Evolutionary conservation across 164 flowering plant genomes (phyloP).

Genomic region (Chimonanthus salicifolius): DNA sequence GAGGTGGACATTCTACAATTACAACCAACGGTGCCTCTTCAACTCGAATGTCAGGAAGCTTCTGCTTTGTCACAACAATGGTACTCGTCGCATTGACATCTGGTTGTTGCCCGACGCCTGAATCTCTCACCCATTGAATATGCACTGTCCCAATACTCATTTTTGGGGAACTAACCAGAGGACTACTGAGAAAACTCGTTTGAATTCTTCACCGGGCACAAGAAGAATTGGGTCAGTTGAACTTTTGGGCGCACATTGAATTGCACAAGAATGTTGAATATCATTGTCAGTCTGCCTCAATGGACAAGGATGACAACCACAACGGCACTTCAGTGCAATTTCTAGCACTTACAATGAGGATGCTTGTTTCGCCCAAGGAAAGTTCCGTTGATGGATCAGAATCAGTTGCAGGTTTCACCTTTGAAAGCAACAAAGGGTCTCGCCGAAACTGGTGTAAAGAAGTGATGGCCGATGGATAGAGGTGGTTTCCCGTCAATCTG

Average conservation of each 20-base stretch:
- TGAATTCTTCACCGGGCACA: conserved; percentile 82
- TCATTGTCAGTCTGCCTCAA: conserved; percentile 46
- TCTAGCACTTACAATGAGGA: conserved; percentile 62
- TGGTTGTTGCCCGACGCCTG: conserved; percentile 19
- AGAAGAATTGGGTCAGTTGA: conserved; percentile 34
- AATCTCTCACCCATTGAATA: conserved; percentile 65
- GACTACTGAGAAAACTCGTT: conserved; percentile 60
- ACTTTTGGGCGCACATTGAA: conserved; percentile 28
- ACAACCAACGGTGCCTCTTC: conserved; percentile 68
- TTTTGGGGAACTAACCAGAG: conserved; percentile 30
- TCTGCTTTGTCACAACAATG: conserved; percentile 51
- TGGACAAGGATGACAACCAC: conserved; percentile 45
- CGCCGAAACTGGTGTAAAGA: conserved; percentile 67
- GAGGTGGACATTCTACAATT: conserved; percentile 79
- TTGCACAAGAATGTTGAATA: conserved; percentile 24
- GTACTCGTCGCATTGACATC: conserved; percentile 5
- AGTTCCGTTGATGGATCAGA: conserved; percentile 39
- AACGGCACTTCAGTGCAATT: conserved; percentile 79
- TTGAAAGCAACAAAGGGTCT: conserved; percentile 68
- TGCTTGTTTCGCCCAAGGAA: conserved; percentile 51
- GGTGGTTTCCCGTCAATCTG: conserved; percentile 87
- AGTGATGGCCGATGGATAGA: conserved; percentile 49
- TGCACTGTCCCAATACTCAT: conserved; percentile 50
- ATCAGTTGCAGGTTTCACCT: conserved; percentile 34
- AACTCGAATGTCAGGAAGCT: conserved; percentile 62